Base-by-base conservation (phyloP, 176 grass and related monocot genomes). In the Alopecurus myosuroides region DNA sequence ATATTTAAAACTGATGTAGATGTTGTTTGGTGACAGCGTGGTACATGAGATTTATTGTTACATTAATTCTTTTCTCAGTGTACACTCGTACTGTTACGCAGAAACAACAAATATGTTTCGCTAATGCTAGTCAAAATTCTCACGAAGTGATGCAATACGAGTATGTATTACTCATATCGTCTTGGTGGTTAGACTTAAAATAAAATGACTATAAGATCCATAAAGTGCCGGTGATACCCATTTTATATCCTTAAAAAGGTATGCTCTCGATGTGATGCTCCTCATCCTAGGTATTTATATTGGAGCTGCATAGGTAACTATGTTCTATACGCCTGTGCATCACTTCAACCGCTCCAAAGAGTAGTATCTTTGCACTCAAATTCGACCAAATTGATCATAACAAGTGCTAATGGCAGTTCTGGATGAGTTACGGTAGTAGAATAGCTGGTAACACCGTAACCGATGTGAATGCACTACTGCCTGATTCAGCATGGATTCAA, bases 341-440 rank as follows among this genome's bases (percentile, higher is more conserved):
- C 76, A 46, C 46, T 70, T 82, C 65, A 66, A 37, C 82, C 88
- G 83, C 40, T 79, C 67, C 60, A 76, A 84, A 78, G 56, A 86
- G 57, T 89, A 88, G 64, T 84, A 82, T 23, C 62, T 81, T 81
- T 52, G 74, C 87, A 83, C 71, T 89, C 74, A 25, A 89, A 64
- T 82, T 70, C 64, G 50, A 83, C 88, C 82, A 83, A 87, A 70
- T 78, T 82, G 72, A 56, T 79, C 86, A 61, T 69, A 74, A 42
- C 36, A 66, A 73, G 44, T 70, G 39, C 87, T 65, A 78, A 37
- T 19, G 41, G 29, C 19, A 71, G 41, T n/a, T 10, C 56, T 78
- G 62, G 76, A 81, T 23, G 39, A 26, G 6, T 88, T 82, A 49
- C 23, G 37, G 56, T 28, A 82, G 35, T 72, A 66, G 57, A 84